Evolutionary conservation across 1,284 basidiomycete genomes (phyloP), one percentile per base, ranked within the genome.

Genomic region (Moesziomyces antarcticus): DNA sequence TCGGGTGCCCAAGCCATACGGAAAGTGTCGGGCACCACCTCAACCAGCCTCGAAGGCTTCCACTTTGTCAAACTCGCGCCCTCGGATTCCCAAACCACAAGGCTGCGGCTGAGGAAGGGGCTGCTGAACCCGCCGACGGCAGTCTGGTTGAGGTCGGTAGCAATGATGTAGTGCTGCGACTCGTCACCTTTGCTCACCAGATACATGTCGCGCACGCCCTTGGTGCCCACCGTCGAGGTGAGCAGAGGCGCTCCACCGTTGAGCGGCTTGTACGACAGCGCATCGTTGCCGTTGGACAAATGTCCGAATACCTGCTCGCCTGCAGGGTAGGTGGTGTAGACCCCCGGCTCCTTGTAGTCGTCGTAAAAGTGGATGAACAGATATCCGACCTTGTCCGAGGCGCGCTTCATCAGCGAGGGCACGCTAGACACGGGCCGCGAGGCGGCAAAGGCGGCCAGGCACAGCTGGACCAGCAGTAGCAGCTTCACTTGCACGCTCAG

Each of bases 71-170:
- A 45, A 41, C 56, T 54, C 5, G 50, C 3, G 16, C 62, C 66
- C 25, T 44, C 44, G 18, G 63, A 64, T 9, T 62, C 46, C 67
- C 70, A 73, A 25, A 73, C 48, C 16, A 58, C 44, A 3, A 73
- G 60, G n/a, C 37, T 62, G 20, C 70, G 46, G 44, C 49, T 49
- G 40, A 59, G 60, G 21, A 57, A 51, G 7, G 33, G 47, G 33
- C 65, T 67, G 25, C 50, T 48, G 20, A 58, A 69, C 0, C 50
- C 56, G 30, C 50, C 66, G 2, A 27, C 62, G 21, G 53, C 67
- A 14, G 56, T 68, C 48, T 64, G 55, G 46, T 70, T 57, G n/a
- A 73, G 48, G 51, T 73, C 70, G 20, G 70, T 73, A 16, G 24
- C 70, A 33, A 69, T 65, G 37, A 63, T 62, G 49, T 58, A 73